phyloP scores from a whole-genome alignment of 306 rosid species.

The Trichosanthes cucumerina region DNA sequence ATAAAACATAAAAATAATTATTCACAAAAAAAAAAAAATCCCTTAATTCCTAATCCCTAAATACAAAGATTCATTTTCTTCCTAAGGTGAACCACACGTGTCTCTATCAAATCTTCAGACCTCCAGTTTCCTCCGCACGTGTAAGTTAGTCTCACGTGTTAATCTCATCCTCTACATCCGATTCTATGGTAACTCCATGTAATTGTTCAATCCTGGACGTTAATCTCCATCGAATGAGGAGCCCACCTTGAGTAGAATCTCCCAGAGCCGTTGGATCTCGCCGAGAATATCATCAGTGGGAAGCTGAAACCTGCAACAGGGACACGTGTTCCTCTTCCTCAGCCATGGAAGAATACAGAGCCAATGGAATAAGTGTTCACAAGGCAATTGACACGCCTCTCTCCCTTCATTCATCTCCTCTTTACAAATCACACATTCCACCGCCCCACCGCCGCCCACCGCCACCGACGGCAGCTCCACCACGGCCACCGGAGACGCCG shows the following conservation, averaged over 20 bases:
- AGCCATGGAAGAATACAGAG: slow-evolving; percentile 74
- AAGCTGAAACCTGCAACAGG: slow-evolving; percentile 59
- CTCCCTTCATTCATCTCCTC: slow-evolving; percentile 68
- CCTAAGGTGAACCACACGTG: slow-evolving; percentile 24
- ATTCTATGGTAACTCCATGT: background rate
- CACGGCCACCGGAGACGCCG: slow-evolving; percentile 48
- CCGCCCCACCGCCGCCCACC: slow-evolving; percentile 24
- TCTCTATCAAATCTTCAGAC: slow-evolving; percentile 11
- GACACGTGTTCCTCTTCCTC: slow-evolving; percentile 75
- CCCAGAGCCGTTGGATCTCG: slow-evolving; percentile 86
- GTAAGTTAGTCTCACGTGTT: background rate
- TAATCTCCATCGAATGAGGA: background rate
- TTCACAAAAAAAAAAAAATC: background rate
- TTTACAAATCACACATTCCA: slow-evolving; percentile 77
- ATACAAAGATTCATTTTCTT: background rate
- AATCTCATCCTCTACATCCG: background rate
- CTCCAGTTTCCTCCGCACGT: slow-evolving; percentile 4
- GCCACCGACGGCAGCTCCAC: slow-evolving; percentile 49
- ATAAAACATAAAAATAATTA: background rate
- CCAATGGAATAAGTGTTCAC: slow-evolving; percentile 84
- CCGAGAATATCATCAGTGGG: slow-evolving; percentile 67
- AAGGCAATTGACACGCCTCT: slow-evolving; percentile 75
- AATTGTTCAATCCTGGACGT: background rate
- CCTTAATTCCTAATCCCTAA: background rate
- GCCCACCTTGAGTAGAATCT: slow-evolving; percentile 29